Base-by-base conservation (phyloP, 2,329 filamentous ascomycete species). In the Chalaropsis ovoidea region DNA sequence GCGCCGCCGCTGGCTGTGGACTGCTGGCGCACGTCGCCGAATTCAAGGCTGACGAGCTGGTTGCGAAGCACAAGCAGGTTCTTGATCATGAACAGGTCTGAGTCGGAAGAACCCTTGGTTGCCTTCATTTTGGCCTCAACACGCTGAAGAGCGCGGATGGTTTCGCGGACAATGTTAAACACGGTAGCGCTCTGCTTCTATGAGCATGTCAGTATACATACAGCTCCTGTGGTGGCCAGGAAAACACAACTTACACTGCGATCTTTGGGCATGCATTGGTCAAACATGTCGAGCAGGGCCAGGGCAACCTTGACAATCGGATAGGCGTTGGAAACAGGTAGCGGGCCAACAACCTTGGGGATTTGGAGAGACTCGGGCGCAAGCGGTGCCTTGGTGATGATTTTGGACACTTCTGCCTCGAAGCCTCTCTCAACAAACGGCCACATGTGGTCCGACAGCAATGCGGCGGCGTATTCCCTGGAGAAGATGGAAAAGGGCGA, bases 21-120 rank as follows among this genome's bases (percentile, higher is more conserved):
- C 56, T 81, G 78, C 65, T 80, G 81, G 67, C 83, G 78, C 17
- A 85, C 80, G 69, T 86, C 83, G 63, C 83, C 92, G 70, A 99
- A 96, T 76, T 99, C 94, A 68, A 99, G 91, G 10, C 92, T 92
- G 31, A 99, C 86, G 63, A 99, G 88, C 73, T 96, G 90, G 73
- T 96, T 95, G 75, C 97, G 97, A 63, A 99, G 83, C 62, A 96
- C 87, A 62, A 99, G 86, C 1, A 99, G 82, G 73, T 99, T 96
- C 71, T 93, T 94, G 71, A 99, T 87, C 72, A 96, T 86, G 76
- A 99, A 99, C 3, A 99, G 81, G 70, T 96, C 89, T 0, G 88
- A 83, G 73, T 97, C 91, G 6, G 86, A 73, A 24, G 81, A 79
- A 65, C 75, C 72, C 69, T 79, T 81, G 68, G 83, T 84, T 43